These are phyloP conservation scores for Ulvella scutata DNA, from an alignment of 139 green algal species.

Conservation along the genomic window DNA sequence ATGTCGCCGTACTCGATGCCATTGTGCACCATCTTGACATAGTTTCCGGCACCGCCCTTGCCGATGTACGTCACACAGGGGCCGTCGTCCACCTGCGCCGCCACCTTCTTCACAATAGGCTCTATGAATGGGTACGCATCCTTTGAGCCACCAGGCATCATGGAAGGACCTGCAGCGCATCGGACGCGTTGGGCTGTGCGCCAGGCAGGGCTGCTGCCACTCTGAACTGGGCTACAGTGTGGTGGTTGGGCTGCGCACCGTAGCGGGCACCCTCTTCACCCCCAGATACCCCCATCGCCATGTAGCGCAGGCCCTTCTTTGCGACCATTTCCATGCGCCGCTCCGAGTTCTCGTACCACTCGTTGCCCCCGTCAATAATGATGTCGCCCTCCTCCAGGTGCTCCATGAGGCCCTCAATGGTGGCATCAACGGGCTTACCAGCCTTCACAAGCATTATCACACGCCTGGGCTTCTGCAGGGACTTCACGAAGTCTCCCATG, in stretches of 20 bases:
- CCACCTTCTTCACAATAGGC: slow-evolving; percentile 81
- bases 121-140: slow-evolving; percentile 73
- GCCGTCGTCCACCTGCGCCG: slow-evolving; percentile 82
- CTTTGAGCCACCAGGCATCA: slow-evolving; percentile 91
- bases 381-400: slow-evolving; percentile 89
- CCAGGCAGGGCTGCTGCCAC: background rate
- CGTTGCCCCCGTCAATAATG: slow-evolving; percentile 96
- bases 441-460: slow-evolving; percentile 98
- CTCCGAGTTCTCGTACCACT: slow-evolving; percentile 99
- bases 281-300: slow-evolving; percentile 97
- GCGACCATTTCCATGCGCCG: slow-evolving; percentile 47
- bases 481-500: slow-evolving; percentile 84
- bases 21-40: slow-evolving; percentile 99
- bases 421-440: slow-evolving; percentile 85
- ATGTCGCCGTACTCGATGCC: slow-evolving; percentile 99
- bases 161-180: slow-evolving; percentile 51
- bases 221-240: background rate
- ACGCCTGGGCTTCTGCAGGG: slow-evolving; percentile 77
- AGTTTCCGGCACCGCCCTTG: slow-evolving; percentile 85
- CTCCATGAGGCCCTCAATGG: slow-evolving; percentile 69
- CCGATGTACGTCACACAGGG: slow-evolving; percentile 89
- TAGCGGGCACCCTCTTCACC: slow-evolving; percentile 92
- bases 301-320: slow-evolving; percentile 77
- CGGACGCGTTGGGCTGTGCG: background rate
- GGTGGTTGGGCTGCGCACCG: slow-evolving; percentile 29